Percentiles rank a stretch among this genome's conserved stretches.
Evolutionary conservation across 2,329 filamentous ascomycete genomes (phyloP).

Genomic region (Talaromyces sp.): DNA sequence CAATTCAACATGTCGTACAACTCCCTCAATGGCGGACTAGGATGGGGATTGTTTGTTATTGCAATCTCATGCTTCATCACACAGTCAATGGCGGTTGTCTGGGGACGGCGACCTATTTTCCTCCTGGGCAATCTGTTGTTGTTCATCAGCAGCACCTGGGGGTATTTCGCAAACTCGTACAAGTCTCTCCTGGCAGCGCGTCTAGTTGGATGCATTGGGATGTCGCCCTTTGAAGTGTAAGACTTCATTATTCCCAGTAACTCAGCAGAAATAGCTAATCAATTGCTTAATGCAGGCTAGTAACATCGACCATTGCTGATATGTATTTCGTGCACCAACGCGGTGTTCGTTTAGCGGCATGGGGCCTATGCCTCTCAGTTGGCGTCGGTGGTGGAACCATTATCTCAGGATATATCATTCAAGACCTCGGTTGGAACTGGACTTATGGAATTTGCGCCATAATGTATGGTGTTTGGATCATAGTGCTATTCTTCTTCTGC

Average conservation of each 20-base stretch:
- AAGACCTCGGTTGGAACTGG: conserved; percentile 41
- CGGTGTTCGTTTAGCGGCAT: background rate
- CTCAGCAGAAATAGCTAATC: background rate
- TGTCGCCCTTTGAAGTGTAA: conserved; percentile 24
- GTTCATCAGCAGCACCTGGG: conserved; percentile 23
- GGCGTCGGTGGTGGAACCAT: conserved; percentile 39
- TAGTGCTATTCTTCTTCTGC: conserved; percentile 26
- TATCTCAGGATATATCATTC: conserved; percentile 40
- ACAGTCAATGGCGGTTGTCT: background rate
- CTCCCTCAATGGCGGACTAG: background rate
- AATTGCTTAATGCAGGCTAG: background rate
- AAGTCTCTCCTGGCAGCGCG: conserved; percentile 22
- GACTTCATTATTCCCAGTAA: background rate
- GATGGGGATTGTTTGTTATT: background rate
- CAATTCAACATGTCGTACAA: background rate
- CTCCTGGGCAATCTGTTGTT: background rate
- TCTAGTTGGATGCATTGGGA: conserved; percentile 23
- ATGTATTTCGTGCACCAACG: background rate
- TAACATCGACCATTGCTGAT: background rate
- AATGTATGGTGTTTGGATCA: conserved; percentile 23
- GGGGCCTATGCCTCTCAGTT: conserved; percentile 27
- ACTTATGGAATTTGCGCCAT: conserved; percentile 36
- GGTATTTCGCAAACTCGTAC: conserved; percentile 23
- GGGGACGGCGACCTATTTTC: background rate
- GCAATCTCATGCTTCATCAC: background rate